These are phyloP conservation scores for Omphalea diandra DNA, from an alignment of 441 rosid species.

Conservation along the genomic window DNA sequence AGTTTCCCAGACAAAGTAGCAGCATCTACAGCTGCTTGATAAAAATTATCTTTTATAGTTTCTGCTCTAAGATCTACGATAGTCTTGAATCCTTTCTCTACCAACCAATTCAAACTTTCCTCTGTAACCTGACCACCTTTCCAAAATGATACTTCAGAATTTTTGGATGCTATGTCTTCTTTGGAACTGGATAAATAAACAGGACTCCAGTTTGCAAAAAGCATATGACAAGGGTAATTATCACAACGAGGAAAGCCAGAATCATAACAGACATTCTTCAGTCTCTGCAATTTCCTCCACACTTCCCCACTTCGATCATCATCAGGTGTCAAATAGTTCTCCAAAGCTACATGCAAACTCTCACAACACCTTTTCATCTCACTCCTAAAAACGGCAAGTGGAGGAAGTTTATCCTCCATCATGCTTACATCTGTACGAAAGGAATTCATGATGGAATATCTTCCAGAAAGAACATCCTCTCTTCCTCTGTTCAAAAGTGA, in stretches of 20 bases:
- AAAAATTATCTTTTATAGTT: conserved; percentile 72
- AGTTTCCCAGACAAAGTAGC: conserved; percentile 61
- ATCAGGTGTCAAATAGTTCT: conserved; percentile 71
- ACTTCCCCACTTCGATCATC: conserved; percentile 65
- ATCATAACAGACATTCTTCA: conserved; percentile 92
- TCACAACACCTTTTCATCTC: conserved; percentile 99
- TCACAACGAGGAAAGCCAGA: conserved; percentile 78
- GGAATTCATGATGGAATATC: conserved; percentile 52
- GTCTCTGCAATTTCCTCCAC: conserved; percentile 91
- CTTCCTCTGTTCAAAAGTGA: conserved; percentile 87
- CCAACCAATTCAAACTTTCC: conserved; percentile 84
- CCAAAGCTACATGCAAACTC: conserved; percentile 91
- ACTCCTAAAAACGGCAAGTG: conserved; percentile 80
- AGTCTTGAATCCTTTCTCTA: conserved; percentile 75
- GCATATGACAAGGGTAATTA: conserved; percentile 61
- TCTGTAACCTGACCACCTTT: conserved; percentile 91
- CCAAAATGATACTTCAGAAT: conserved; percentile 76
- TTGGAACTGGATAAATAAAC: conserved; percentile 57
- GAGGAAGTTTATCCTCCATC: conserved; percentile 76
- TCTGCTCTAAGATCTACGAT: conserved; percentile 90
- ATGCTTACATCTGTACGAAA: conserved; percentile 53
- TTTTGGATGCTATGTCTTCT: conserved; percentile 46
- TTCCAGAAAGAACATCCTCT: conserved; percentile 91
- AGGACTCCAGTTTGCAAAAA: conserved; percentile 85
- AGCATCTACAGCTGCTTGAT: conserved; percentile 62